Evolutionary conservation across 2,329 filamentous ascomycete species (phyloP), one percentile per base, ranked within the genome.

Genomic region (Sclerotinia borealis): DNA sequence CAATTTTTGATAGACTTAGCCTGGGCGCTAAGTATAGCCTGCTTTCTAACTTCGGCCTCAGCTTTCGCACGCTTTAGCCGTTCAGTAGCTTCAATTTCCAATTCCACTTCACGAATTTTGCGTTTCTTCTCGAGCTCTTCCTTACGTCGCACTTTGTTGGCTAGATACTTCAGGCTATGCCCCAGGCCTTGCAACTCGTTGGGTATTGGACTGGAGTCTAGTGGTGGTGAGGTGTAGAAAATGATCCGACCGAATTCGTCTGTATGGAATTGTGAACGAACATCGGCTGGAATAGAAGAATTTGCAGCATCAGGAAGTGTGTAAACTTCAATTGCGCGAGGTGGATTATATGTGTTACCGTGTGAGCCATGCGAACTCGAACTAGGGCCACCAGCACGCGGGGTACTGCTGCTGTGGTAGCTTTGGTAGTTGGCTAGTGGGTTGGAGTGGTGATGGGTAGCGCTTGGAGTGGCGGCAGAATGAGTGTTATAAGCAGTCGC

Each of bases 191-290:
- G 68, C 2, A 48, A 64, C 10, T 70, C 64, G 25, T 70, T 66
- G 11, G 70, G 66, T 37, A 74, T 39, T 31, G 66, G 68, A 39
- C 72, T 68, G 60, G 66, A 61, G 67, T 86, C 82, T 49, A 88
- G 74, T 1, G 88, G 88, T 4, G 87, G 87, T 0, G 81, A 78
- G 1, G 85, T 85, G 77, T 89, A 91, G 77, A 89, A 90, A 8
- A 91, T 77, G 0, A 90, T 79, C 34, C 82, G 82, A 11, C 87
- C 87, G 59, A 82, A 77, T 17, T 85, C 85, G 68, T 91, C 87
- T 58, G 81, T 80, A 63, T 89, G 85, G 70, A 90, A 90, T 67
- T 87, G 83, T 59, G 81, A 76, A 43, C 87, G 84, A 27, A 90
- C 83, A 45, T 88, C 84, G 6, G 78, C 75, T 0, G 87, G 87